phyloP scores from a whole-genome alignment of 2,329 filamentous ascomycete genomes.

The Teratosphaeria nubilosa region DNA sequence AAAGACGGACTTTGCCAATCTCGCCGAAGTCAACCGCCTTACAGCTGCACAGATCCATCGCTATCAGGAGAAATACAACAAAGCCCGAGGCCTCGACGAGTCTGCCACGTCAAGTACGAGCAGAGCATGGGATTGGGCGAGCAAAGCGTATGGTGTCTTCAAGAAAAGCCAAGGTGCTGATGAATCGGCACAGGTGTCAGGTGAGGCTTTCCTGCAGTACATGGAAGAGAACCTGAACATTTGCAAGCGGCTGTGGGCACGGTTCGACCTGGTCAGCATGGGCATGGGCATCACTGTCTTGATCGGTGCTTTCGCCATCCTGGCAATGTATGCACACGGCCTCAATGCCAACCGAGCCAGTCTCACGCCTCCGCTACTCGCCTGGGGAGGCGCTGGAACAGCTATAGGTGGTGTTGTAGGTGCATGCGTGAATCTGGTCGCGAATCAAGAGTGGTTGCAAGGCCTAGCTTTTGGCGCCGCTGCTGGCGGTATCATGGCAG shows the following conservation, averaged over 20 bases:
- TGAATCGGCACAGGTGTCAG: constrained; percentile 20
- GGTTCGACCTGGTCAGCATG: constrained; percentile 85
- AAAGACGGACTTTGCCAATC: constrained; percentile 62
- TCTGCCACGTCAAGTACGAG: constrained; percentile 40
- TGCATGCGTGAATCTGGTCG: constrained; percentile 13
- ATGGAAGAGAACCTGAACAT: constrained; percentile 67
- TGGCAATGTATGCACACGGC: constrained; percentile 62
- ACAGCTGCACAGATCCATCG: constrained; percentile 77
- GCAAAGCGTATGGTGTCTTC: constrained; percentile 36
- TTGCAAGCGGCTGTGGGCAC: constrained; percentile 80
- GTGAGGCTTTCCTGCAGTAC: constrained; percentile 57
- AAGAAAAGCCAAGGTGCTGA: not conserved
- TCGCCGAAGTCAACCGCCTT: constrained; percentile 67
- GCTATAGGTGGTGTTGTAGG: constrained; percentile 27
- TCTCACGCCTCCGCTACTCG: constrained; percentile 44
- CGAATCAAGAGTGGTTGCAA: constrained; percentile 13
- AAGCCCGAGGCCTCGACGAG: constrained; percentile 58
- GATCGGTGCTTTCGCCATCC: constrained; percentile 53
- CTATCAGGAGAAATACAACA: constrained; percentile 77
- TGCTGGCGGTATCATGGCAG: constrained; percentile 30
- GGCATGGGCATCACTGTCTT: constrained; percentile 64
- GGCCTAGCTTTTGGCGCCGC: constrained; percentile 32
- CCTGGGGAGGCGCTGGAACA: constrained; percentile 40
- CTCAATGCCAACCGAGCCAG: constrained; percentile 44
- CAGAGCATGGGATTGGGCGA: constrained; percentile 51